phyloP scores from a whole-genome alignment of 116 monocot species.

The Trichopus zeylanicus region DNA sequence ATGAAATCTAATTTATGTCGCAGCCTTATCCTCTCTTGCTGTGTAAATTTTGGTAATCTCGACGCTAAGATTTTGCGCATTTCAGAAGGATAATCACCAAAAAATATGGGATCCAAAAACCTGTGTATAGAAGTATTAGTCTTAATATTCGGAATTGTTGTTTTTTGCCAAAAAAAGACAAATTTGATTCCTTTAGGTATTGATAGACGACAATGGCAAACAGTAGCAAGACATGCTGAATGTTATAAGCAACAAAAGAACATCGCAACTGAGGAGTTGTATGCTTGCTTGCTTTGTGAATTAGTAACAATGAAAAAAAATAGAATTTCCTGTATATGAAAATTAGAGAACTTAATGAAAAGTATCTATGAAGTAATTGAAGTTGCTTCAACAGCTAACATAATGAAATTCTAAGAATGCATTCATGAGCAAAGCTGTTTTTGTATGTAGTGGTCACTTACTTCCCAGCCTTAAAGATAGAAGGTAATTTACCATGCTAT shows the following conservation, averaged over 20 bases:
- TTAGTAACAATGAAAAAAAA: no score
- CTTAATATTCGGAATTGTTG: background rate
- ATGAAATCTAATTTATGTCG: constrained; percentile 47
- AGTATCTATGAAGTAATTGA: no score
- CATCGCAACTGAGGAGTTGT: no score
- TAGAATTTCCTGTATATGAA: no score
- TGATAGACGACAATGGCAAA: background rate
- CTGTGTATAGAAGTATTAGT: constrained; percentile 10
- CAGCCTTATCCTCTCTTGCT: constrained; percentile 32
- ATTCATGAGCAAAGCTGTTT: no score
- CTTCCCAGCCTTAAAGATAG: background rate
- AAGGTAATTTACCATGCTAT: constrained; percentile 25
- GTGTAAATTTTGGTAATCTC: constrained; percentile 40
- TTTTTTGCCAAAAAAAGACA: background rate
- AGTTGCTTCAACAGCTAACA: no score
- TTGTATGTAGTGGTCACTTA: no score
- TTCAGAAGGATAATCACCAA: constrained; percentile 58
- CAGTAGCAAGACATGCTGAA: background rate
- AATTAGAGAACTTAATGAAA: no score
- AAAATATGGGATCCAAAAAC: constrained; percentile 56
- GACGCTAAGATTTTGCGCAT: constrained; percentile 46
- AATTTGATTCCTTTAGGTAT: no score
- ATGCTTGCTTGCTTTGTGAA: no score
- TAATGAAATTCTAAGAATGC: no score
- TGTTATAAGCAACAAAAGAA: no score